These are phyloP conservation scores for Cutaneotrichosporon cutaneum DNA, from an alignment of 1,284 basidiomycete genomes.

Conservation along the genomic window DNA sequence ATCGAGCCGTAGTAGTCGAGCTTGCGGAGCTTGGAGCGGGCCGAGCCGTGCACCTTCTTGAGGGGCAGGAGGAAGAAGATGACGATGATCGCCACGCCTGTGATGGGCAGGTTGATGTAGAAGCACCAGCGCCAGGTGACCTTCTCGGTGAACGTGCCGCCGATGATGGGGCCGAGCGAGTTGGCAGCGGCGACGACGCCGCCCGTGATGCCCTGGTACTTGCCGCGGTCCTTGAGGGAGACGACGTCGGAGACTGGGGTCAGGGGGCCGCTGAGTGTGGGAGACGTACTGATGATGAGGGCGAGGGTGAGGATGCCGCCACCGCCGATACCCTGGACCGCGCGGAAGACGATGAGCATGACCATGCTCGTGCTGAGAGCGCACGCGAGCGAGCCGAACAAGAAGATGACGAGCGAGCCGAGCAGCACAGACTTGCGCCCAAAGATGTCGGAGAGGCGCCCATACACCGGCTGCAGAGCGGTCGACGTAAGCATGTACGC, in stretches of 20 bases:
- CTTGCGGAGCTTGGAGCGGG: constrained; percentile 60
- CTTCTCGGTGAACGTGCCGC: constrained; percentile 42
- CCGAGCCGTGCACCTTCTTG: constrained; percentile 64
- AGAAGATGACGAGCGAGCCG: constrained; percentile 60
- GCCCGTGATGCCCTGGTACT: constrained; percentile 49
- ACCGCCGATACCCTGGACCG: constrained; percentile 32
- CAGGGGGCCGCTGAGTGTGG: not conserved
- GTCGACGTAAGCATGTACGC: constrained; percentile 36
- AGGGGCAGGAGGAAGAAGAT: constrained; percentile 64
- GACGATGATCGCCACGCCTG: constrained; percentile 57
- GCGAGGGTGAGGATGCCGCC: constrained; percentile 38
- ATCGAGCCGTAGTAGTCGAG: constrained; percentile 66
- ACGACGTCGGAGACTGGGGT: constrained; percentile 36
- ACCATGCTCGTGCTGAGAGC: constrained; percentile 61
- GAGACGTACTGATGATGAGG: constrained; percentile 31
- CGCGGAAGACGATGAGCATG: constrained; percentile 67
- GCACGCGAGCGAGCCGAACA: constrained; percentile 56
- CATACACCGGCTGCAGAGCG: constrained; percentile 61
- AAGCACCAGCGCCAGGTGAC: constrained; percentile 43
- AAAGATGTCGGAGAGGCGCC: constrained; percentile 70
- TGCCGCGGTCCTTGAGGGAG: constrained; percentile 47
- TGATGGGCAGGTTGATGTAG: constrained; percentile 65
- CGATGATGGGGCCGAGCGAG: constrained; percentile 47
- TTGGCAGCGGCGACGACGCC: constrained; percentile 42
- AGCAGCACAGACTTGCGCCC: constrained; percentile 62